Evolutionary conservation across 768 basidiomycete species (phyloP), one percentile per base, ranked within the genome.

Genomic region (Auricularia auricula-judae): DNA sequence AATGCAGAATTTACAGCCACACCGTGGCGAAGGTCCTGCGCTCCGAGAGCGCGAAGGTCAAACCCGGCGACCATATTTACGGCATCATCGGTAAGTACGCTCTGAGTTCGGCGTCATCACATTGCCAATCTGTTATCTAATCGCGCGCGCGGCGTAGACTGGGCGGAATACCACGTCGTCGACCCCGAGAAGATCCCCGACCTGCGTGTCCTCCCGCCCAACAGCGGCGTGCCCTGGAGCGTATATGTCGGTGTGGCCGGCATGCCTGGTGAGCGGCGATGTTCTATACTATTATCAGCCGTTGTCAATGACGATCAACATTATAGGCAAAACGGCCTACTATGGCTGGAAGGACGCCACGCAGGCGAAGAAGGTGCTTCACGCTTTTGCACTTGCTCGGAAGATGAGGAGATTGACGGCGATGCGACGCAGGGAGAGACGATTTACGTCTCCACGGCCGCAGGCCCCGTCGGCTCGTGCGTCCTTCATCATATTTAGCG

Each of bases 391-490:
- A 51, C 14, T 51, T 51, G 18, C 1, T 5, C 21, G 1, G 11
- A 5, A 21, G 7, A 18, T 8, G 11, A 51, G 47, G 18, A 18
- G 5, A 18, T 21, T 51, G 47, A 18, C 47, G 2, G 2, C 23
- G 14, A 51, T 18, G 5, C 47, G 18, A 51, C 23, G 14, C 54
- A 79, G 76, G 83, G 83, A 8, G 81, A 85, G 65, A 76, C 74
- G 1, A 80, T 76, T 14, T 85, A 83, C 66, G 77, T 86, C 12
- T 75, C 74, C 2, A 74, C 80, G 2, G 82, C 76, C 0, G 75
- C 77, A 8, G 80, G 80, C 68, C 53, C 85, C 14, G 86, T 90
- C 35, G 88, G 87, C 66, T 82, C 83, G 82, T 85, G 70, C 54
- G 84, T 75, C 0, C 8, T 39, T 39, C 8, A 8, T 39, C 12